Base-by-base conservation (phyloP, 2,329 filamentous ascomycete genomes). In the Penicillium brevicompactum region DNA sequence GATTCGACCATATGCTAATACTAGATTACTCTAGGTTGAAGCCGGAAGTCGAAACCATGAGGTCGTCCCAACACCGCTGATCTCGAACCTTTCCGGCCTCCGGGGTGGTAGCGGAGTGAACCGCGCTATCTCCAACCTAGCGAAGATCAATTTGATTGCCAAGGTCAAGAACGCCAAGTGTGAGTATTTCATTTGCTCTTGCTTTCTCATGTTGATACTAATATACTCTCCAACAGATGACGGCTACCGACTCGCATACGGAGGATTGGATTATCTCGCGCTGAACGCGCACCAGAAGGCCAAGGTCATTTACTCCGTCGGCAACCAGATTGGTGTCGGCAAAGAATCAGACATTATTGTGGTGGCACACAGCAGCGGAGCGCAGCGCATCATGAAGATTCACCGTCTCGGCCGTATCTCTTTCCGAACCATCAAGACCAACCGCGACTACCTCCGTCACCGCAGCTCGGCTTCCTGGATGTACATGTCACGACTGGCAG, bases 341-440 rank as follows among this genome's bases (percentile, higher is more conserved):
- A 99, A 99, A 74, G 94, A 99, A 78, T 96, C 91, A 65, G 94
- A 99, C 70, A 97, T 99, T 70, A 90, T 95, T 74, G 88, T 97
- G 55, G 92, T 96, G 46, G 93, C 94, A 52, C 87, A 92, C 67
- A 82, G 91, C 49, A 83, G 82, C 5, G 92, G 91, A 55, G 79
- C 80, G 18, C 92, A 97, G 71, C 82, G 84, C 58, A 89, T 99
- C 14, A 83, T 99, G 63, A 99, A 99, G 79, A 96, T 99, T 68
- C 94, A 99, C 76, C 87, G 94, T 45, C 83, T 99, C 4, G 94
- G 94, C 44, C 88, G 94, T 67, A 96, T 99, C 67, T 97, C 92
- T 31, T 99, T 99, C 80, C 89, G 95, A 66, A 92, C 91, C 38
- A 93, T 99, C 70, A 96, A 96, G 77, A 87, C 90, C 27, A 97